phyloP scores from a whole-genome alignment of 805 yeast genomes.

The Yarrowia deformans region DNA sequence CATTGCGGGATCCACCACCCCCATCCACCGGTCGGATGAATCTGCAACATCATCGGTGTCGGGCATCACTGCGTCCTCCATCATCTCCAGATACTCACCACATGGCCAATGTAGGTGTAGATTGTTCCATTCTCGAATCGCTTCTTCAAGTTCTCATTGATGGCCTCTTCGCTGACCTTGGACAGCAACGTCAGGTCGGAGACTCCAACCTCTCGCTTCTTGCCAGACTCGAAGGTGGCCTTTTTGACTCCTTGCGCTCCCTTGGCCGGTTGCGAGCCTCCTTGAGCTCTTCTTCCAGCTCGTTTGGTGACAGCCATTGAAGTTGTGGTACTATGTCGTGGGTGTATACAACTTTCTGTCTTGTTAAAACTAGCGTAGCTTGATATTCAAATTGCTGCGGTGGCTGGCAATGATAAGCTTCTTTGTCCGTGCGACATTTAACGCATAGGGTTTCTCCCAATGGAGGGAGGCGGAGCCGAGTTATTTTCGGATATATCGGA shows the following conservation, averaged over 20 bases:
- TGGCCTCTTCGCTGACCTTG: conserved; percentile 87
- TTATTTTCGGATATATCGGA: conserved; percentile 17
- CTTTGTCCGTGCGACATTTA: conserved; percentile 39
- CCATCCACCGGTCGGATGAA: too few relatives aligned
- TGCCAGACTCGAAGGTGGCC: conserved; percentile 86
- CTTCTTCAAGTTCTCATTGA: conserved; percentile 88
- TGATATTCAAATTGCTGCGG: conserved; percentile 38
- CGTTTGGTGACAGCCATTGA: conserved; percentile 79
- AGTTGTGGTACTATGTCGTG: conserved; percentile 8
- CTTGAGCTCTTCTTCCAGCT: conserved; percentile 64
- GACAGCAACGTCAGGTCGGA: conserved; percentile 90
- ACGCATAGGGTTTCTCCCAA: conserved; percentile 39
- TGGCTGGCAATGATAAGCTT: conserved; percentile 39
- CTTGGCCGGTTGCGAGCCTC: conserved; percentile 56
- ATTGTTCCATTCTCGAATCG: conserved; percentile 89
- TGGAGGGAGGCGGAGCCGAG: conserved; percentile 37
- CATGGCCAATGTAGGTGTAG: conserved; percentile 58
- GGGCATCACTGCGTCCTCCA: too few relatives aligned
- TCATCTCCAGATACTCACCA: conserved; percentile 45
- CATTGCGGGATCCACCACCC: too few relatives aligned
- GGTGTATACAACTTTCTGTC: conserved; percentile 1
- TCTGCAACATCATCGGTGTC: too few relatives aligned
- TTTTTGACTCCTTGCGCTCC: conserved; percentile 71
- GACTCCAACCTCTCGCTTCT: conserved; percentile 98
- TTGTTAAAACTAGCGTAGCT: conserved; percentile 4